Conservation (phyloP, 495 filamentous ascomycete genomes). For the Recurvomyces mirabilis region DNA sequence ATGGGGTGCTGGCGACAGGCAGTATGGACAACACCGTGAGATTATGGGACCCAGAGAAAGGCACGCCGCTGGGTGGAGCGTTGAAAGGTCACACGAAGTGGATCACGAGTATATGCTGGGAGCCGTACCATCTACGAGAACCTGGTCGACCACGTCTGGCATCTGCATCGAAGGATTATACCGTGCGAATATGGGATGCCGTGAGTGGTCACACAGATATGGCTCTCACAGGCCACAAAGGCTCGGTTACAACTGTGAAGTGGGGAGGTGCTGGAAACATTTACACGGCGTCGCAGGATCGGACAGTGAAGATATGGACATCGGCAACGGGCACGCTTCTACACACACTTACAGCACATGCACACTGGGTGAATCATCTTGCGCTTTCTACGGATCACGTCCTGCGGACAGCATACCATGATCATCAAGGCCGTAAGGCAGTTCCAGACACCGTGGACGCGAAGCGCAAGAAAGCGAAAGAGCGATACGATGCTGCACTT, state of each 20-base stretch:
- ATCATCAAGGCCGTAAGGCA: constrained; percentile 55
- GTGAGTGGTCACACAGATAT: constrained; percentile 66
- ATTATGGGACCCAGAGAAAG: constrained; percentile 80
- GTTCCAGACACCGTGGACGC: constrained; percentile 57
- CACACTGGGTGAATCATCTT: constrained; percentile 93
- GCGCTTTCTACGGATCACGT: constrained; percentile 87
- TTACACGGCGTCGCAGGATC: constrained; percentile 85
- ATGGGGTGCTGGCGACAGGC: constrained; percentile 71
- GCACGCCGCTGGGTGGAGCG: constrained; percentile 59
- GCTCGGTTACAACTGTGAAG: constrained; percentile 75
- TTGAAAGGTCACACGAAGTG: constrained; percentile 88
- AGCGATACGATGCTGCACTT: constrained; percentile 80
- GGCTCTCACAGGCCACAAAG: constrained; percentile 78
- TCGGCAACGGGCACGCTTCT: constrained; percentile 63
- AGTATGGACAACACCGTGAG: constrained; percentile 88
- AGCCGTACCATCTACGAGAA: constrained; percentile 80
- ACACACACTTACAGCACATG: constrained; percentile 70
- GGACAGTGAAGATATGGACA: constrained; percentile 87
- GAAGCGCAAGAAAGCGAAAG: constrained; percentile 62
- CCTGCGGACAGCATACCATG: constrained; percentile 77
- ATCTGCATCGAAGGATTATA: constrained; percentile 82
- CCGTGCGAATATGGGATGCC: constrained; percentile 79
- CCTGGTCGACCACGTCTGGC: constrained; percentile 67
- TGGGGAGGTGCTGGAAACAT: constrained; percentile 88
- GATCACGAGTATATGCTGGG: constrained; percentile 82